Evolutionary conservation across 1,284 basidiomycete species (phyloP), one percentile per base, ranked within the genome.

Genomic region (Phylloboletellus chloephorus): DNA sequence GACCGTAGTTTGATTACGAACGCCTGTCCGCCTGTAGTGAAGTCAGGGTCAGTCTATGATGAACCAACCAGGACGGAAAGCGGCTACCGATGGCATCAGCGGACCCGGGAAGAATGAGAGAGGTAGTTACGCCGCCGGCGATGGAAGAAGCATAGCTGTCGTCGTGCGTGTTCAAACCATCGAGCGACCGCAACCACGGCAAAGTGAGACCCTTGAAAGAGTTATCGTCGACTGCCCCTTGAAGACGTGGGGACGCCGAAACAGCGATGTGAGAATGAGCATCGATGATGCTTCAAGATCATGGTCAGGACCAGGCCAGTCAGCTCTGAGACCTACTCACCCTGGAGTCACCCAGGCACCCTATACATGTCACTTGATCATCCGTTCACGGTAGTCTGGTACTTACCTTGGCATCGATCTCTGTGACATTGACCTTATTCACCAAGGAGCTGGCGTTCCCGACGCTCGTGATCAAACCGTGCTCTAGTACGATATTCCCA

Each of bases 211-310:
- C 70, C 41, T 73, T 59, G 9, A 44, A 2, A 1, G 73, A 76
- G 47, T 71, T 69, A 23, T 41, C 44, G 39, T 73, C 71, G 3
- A 50, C 41, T 2, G 67, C 53, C n/a, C 74, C 76, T 3, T 28
- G 29, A 0, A 79, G 64, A 0, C 20, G 37, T 0, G 81, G 81
- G 1, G 67, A 55, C 9, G 74, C 54, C 38, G 60, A 60, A 2
- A 82, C 63, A 3, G 73, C 81, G 7, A 80, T 56, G 47, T 85
- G 83, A n/a, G 78, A 78, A 58, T 86, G 79, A 44, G 79, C 64
- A 49, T 81, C 77, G 34, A 80, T 68, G 23, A 76, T 69, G 29
- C 52, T 52, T 31, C 9, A 9, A 13, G 19, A 13, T 17, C 21
- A 5, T 19, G 7, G 20, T 43, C 20, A 41, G 28, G 6, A 4